Conservation (phyloP, 169 alveolate species). For the Plasmodium malariae region DNA sequence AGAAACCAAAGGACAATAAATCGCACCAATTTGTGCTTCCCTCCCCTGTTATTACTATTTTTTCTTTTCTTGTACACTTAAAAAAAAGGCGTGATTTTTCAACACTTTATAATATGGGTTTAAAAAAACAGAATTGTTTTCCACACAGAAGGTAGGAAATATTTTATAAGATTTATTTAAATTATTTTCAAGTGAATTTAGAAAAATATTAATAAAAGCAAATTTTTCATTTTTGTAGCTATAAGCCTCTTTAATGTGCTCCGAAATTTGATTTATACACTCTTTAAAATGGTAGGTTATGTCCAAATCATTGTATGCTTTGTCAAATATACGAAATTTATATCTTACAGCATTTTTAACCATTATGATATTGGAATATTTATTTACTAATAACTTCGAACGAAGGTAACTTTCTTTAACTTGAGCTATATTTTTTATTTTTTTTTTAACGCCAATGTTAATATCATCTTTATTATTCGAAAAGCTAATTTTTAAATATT, state of each 20-base stretch:
- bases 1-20: background rate
- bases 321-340: constrained; percentile 42
- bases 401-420: constrained; percentile 28
- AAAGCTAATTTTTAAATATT: constrained; percentile 33
- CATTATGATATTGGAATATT: constrained; percentile 24
- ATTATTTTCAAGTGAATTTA: constrained; percentile 43
- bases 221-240: constrained; percentile 18
- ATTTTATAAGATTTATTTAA: constrained; percentile 29
- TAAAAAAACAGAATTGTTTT: constrained; percentile 47
- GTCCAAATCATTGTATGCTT: constrained; percentile 15
- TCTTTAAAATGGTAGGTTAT: constrained; percentile 26
- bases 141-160: constrained; percentile 57
- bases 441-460: constrained; percentile 44
- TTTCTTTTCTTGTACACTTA: constrained; percentile 52
- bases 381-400: constrained; percentile 6
- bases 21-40: background rate
- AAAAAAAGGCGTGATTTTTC: constrained; percentile 46
- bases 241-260: constrained; percentile 16
- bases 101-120: constrained; percentile 53
- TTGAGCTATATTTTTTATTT: constrained; percentile 43
- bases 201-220: constrained; percentile 13
- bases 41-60: no score
- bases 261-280: constrained; percentile 31
- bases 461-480: constrained; percentile 14
- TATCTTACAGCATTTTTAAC: constrained; percentile 22